A percentile compares a stretch with the other conserved stretches of the same genome.
phyloP scores from a whole-genome alignment of 2,329 filamentous ascomycete species.

The Colletotrichum cereale region DNA sequence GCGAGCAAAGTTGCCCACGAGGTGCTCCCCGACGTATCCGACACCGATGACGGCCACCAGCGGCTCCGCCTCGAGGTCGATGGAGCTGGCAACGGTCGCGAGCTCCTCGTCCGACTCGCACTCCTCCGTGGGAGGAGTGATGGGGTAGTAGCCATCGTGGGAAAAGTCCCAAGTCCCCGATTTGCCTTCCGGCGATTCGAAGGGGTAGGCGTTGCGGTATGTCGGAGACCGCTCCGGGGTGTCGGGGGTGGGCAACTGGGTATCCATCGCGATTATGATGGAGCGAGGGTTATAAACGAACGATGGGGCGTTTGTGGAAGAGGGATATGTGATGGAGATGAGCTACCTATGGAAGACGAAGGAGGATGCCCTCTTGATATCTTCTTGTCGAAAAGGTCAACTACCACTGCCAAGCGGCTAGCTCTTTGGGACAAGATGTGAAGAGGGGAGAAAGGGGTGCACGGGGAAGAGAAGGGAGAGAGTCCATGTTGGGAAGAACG shows the following conservation, averaged over 20 bases:
- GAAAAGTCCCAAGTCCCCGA: slow-evolving; percentile 29
- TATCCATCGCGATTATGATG: slow-evolving; percentile 23
- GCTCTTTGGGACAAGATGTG: slow-evolving; percentile 6
- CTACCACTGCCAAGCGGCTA: slow-evolving; percentile 27
- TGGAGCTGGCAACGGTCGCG: slow-evolving; percentile 34
- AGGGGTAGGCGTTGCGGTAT: slow-evolving; percentile 25
- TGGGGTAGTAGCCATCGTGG: slow-evolving; percentile 37
- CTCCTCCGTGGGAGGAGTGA: slow-evolving; percentile 40
- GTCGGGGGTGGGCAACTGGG: slow-evolving; percentile 34
- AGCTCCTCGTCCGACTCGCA: slow-evolving; percentile 42
- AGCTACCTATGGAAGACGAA: slow-evolving; percentile 1
- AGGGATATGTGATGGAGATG: not conserved
- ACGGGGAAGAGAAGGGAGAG: slow-evolving; percentile 8
- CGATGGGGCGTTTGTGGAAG: not conserved
- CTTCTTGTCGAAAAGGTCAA: slow-evolving; percentile 29
- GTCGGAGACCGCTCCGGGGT: slow-evolving; percentile 35
- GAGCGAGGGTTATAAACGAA: slow-evolving; percentile 28
- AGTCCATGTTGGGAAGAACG: slow-evolving; percentile 14
- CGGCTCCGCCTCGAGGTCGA: slow-evolving; percentile 46
- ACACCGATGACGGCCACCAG: slow-evolving; percentile 64
- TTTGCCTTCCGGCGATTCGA: slow-evolving; percentile 25
- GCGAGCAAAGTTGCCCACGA: slow-evolving; percentile 58
- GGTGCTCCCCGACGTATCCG: slow-evolving; percentile 65
- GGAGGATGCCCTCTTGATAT: slow-evolving; percentile 27
- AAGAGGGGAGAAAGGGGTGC: slow-evolving; percentile 25